Percentiles rank a stretch among this genome's conserved stretches.
Evolutionary conservation across 371 early-diverging fungal genomes (phyloP).

Genomic region (Mucor indicus): DNA sequence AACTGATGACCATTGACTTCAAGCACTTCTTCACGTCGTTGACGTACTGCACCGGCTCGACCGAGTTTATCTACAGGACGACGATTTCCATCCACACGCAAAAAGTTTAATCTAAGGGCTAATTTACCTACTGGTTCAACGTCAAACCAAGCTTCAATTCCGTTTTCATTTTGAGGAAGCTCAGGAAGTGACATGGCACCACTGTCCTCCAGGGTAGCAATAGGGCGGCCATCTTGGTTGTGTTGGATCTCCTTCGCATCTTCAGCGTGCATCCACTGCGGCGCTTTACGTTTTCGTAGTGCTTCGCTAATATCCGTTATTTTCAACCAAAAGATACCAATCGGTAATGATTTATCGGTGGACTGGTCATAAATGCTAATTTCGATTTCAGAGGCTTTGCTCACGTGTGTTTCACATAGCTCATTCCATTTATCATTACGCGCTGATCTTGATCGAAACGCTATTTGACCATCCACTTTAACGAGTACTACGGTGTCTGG

Average conservation of each 20-base stretch:
- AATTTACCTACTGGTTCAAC: slow-evolving; percentile 91
- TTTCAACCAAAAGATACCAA: slow-evolving; percentile 81
- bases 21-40: slow-evolving; percentile 67
- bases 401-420: slow-evolving; percentile 76
- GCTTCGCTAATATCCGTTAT: slow-evolving; percentile 78
- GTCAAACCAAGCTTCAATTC: slow-evolving; percentile 82
- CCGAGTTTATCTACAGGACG: slow-evolving; percentile 70
- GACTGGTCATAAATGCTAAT: slow-evolving; percentile 74
- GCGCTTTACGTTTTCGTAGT: slow-evolving; percentile 62
- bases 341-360: slow-evolving; percentile 58
- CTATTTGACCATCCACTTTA: slow-evolving; percentile 78
- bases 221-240: slow-evolving; percentile 22
- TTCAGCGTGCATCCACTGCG: slow-evolving; percentile 31
- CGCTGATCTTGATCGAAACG: slow-evolving; percentile 66
- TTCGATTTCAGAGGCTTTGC: slow-evolving; percentile 91
- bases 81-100: slow-evolving; percentile 35
- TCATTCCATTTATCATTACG: slow-evolving; percentile 72
- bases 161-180: slow-evolving; percentile 27
- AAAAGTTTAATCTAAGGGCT: slow-evolving; percentile 74
- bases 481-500: slow-evolving; percentile 73
- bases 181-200: neutral
- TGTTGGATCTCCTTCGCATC: slow-evolving; percentile 28
- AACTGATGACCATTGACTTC: slow-evolving; percentile 90
- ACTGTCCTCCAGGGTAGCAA: slow-evolving; percentile 3
- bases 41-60: slow-evolving; percentile 87